Evolutionary conservation across 208 protist species (phyloP), one percentile per base, ranked within the genome.

Genomic region (Wallacemonas rigidus): DNA sequence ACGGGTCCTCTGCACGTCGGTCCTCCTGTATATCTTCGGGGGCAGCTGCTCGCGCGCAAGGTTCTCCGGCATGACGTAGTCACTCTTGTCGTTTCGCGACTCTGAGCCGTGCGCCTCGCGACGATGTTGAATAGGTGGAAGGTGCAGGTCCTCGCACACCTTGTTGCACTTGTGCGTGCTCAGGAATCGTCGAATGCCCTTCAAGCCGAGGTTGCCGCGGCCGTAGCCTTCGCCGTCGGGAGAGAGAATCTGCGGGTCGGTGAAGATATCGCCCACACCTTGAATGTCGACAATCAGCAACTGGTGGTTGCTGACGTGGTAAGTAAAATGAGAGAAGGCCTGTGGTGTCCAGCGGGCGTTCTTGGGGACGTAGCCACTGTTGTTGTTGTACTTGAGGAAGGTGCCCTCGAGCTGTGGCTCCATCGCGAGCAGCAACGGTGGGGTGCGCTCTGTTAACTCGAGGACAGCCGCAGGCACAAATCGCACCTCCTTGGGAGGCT

Each of bases 371-470:
- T 90, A 95, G 69, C 91, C 93, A 72, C 72, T 82, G 85, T 97
- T 97, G 79, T 96, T 96, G 77, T 96, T 96, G 87, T 97, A 90
- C 79, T 97, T 97, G n/a, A 67, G 67, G 68, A 93, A 97, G 38
- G 74, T 84, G 38, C 93, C 93, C 9, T 79, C 81, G 57, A 96
- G 76, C 56, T 83, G 76, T 56, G 83, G 85, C 76, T 97, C 91
- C 71, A 93, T 82, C 38, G 91, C 85, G 53, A 91, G 75, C 50
- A 93, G 70, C 45, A 95, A 73, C n/a, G 90, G 82, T 11, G 86
- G 79, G 9, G 53, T 53, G 60, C 85, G 87, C n/a, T 80, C 51
- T 26, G 87, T 76, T 65, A 95, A 65, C 40, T 88, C 81, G 35
- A 95, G 70, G 51, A 95, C 90, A 11, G 85, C 87, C 9, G 90